Conservation (phyloP, 208 protist species). For the Giardia muris region DNA sequence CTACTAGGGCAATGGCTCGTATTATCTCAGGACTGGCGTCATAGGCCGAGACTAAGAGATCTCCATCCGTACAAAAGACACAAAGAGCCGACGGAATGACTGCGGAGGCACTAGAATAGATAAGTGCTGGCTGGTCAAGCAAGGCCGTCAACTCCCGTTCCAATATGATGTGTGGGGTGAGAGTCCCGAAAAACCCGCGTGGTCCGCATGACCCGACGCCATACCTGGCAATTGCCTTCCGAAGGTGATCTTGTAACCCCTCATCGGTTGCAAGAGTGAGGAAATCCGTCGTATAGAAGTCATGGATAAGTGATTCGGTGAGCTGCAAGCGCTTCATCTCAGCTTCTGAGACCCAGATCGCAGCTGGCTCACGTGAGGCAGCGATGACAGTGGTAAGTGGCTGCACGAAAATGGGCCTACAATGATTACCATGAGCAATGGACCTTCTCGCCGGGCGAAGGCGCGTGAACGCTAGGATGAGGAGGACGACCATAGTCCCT, state of each 20-base stretch:
- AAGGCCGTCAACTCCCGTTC: not conserved
- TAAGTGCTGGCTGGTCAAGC: not conserved
- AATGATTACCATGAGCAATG: too few species aligned
- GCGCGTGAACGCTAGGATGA: too few species aligned
- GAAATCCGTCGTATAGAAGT: not conserved
- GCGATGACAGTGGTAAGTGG: too few species aligned
- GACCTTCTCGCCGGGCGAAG: too few species aligned
- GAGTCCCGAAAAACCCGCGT: constrained; percentile 12
- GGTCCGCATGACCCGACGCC: constrained; percentile 21
- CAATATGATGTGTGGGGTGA: constrained; percentile 14
- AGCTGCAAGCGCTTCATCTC: too few species aligned
- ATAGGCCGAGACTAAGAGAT: not conserved
- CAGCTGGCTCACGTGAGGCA: too few species aligned
- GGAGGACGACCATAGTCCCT: too few species aligned
- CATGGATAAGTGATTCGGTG: too few species aligned
- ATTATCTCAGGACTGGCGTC: not conserved
- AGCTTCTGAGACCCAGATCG: too few species aligned
- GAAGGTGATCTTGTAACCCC: not conserved
- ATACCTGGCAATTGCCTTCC: not conserved
- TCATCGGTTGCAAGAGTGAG: not conserved
- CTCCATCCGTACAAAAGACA: not conserved
- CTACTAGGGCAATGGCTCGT: not conserved
- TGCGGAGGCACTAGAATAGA: not conserved
- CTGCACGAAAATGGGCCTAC: too few species aligned
- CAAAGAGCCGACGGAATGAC: not conserved